Percentiles rank a stretch among this genome's conserved stretches.
Evolutionary conservation across 2,329 filamentous ascomycete genomes (phyloP).

Genomic region (Aureobasidium sp.): DNA sequence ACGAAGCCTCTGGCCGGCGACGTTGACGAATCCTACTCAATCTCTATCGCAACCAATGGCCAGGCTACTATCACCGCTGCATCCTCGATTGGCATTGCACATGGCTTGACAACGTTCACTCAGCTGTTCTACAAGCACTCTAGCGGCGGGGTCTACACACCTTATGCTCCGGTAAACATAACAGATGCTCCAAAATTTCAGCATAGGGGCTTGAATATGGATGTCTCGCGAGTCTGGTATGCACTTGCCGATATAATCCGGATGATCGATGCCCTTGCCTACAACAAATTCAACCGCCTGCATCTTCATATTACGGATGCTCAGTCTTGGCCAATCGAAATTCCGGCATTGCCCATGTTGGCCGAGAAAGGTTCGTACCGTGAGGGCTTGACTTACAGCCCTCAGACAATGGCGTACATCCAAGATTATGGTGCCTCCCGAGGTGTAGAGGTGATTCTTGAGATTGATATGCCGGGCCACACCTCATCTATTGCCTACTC

Average conservation of each 20-base stretch:
- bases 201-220: slow-evolving; percentile 73
- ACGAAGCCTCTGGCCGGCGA: slow-evolving; percentile 54
- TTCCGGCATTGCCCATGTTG: slow-evolving; percentile 65
- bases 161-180: slow-evolving; percentile 61
- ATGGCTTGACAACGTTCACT: slow-evolving; percentile 66
- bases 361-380: slow-evolving; percentile 66
- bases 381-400: slow-evolving; percentile 57
- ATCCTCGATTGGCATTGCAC: slow-evolving; percentile 60
- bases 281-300: slow-evolving; percentile 75
- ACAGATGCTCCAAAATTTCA: slow-evolving; percentile 64
- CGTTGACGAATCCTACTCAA: slow-evolving; percentile 67
- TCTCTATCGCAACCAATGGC: slow-evolving; percentile 52
- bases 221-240: slow-evolving; percentile 67
- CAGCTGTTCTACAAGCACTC: slow-evolving; percentile 74
- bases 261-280: slow-evolving; percentile 67
- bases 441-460: slow-evolving; percentile 63
- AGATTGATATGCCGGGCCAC: slow-evolving; percentile 77
- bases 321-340: slow-evolving; percentile 78
- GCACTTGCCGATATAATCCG: slow-evolving; percentile 58
- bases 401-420: slow-evolving; percentile 54
- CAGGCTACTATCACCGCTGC: slow-evolving; percentile 54
- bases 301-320: slow-evolving; percentile 77
- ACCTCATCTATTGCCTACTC: slow-evolving; percentile 58
- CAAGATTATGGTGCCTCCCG: slow-evolving; percentile 62
- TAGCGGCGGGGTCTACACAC: slow-evolving; percentile 53